phyloP scores from a whole-genome alignment of 179 eudicot species.

The Beta macrorhiza region DNA sequence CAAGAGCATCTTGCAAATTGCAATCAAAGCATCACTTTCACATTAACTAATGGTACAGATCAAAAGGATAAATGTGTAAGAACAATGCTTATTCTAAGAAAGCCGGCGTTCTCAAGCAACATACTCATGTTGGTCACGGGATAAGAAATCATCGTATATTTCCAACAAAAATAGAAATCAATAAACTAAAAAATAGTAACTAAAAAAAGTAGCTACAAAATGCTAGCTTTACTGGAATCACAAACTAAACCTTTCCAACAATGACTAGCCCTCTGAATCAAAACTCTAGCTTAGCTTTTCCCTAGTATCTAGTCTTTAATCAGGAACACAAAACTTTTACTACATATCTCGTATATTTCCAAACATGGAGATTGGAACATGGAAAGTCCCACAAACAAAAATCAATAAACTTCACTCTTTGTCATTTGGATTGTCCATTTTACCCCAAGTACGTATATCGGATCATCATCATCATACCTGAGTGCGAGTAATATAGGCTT shows the following conservation, averaged over 20 bases:
- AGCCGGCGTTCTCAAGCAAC: slow-evolving; percentile 9
- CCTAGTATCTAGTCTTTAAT: slow-evolving; percentile 16
- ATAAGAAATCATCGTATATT: no score
- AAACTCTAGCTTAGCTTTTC: background rate
- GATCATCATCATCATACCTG: no score
- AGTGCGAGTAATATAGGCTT: no score
- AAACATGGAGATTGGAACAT: background rate
- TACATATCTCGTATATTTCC: background rate
- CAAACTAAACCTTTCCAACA: background rate
- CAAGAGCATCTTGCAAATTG: background rate
- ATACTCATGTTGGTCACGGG: no score
- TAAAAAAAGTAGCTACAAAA: slow-evolving; percentile 1
- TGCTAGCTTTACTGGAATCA: slow-evolving; percentile 16
- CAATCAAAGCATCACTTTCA: slow-evolving; percentile 10
- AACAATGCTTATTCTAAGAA: slow-evolving; percentile 12
- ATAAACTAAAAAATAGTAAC: no score
- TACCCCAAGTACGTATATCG: no score
- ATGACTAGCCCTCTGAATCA: slow-evolving; percentile 12
- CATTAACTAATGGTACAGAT: slow-evolving; percentile 15
- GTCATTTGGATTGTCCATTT: no score
- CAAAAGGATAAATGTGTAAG: slow-evolving; percentile 6
- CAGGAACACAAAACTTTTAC: background rate
- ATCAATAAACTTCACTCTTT: no score
- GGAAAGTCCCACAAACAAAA: no score
- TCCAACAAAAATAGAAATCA: no score